Base-by-base conservation (phyloP, 495 filamentous ascomycete species). In the Xylaria flabelliformis region DNA sequence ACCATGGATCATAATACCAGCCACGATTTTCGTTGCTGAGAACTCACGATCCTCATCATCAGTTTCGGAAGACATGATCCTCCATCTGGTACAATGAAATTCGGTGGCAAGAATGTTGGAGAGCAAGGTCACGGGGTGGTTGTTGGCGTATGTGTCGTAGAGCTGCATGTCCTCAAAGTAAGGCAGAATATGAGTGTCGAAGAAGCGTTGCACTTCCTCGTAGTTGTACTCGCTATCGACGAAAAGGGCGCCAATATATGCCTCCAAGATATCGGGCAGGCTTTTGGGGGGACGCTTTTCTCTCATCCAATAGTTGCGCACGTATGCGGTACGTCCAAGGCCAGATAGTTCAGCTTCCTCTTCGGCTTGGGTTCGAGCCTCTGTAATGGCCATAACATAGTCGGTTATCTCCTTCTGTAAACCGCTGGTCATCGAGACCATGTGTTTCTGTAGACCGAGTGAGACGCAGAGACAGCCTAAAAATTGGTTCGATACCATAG, bases 401-500 rank as follows among this genome's bases (percentile, higher is more conserved):
- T 90, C 86, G 15, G 80, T 77, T 51, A 97, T 91, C 46, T 91
- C 88, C 15, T 80, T 82, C 70, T 90, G 87, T 10, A 97, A 72
- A 0, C 83, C 75, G 2, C 82, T 76, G 36, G 88, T 87, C 76
- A 90, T 90, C 61, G 89, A 85, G 32, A 89, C 85, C 24, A 98
- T 82, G 78, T 95, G 90, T 51, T 82, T 88, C 76, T 98, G 91
- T 50, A 98, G 91, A 2, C 87, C 89, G 0, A 98, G 85, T 34
- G 87, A 85, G 15, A 95, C 93, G 72, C 91, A 90, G 8, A 98
- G 78, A 26, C 92, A 92, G 15, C 93, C 95, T 0, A 98, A 85
- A 76, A 98, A 99, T 71, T 94, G 95, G 83, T 99, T 99, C 17
- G 94, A 97, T 2, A 96, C 95, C 95, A 99, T 97, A 12, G 97